phyloP scores from a whole-genome alignment of 2,329 filamentous ascomycete species.

The Botryotinia narcissicola region DNA sequence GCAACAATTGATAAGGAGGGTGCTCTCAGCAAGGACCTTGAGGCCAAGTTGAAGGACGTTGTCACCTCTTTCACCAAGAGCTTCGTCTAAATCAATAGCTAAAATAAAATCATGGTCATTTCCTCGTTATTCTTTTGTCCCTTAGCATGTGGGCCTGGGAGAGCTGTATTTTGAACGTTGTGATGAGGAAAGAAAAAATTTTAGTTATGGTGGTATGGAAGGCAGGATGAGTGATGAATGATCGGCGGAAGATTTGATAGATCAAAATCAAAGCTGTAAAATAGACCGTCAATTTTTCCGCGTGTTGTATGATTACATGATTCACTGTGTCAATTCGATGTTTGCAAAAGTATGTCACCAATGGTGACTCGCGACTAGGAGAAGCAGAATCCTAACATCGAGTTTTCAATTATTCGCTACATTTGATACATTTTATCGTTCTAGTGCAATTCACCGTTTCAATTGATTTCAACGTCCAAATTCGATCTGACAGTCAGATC shows the following conservation, averaged over 20 bases:
- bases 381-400: neutral
- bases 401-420: neutral
- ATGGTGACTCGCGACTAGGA: neutral
- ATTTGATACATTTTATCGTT: neutral
- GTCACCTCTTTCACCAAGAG: slow-evolving; percentile 85
- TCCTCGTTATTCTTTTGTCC: slow-evolving; percentile 35
- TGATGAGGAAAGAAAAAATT: neutral
- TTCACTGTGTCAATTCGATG: neutral
- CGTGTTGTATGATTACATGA: slow-evolving; percentile 15
- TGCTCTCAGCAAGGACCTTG: slow-evolving; percentile 90
- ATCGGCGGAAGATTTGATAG: slow-evolving; percentile 33
- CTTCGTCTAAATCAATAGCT: slow-evolving; percentile 55
- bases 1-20: slow-evolving; percentile 93
- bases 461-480: neutral
- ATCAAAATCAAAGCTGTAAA: slow-evolving; percentile 38
- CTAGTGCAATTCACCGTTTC: neutral
- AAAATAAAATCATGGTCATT: slow-evolving; percentile 21
- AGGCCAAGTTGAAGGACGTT: slow-evolving; percentile 76
- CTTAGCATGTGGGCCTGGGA: slow-evolving; percentile 30
- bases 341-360: neutral
- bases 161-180: slow-evolving; percentile 30
- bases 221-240: slow-evolving; percentile 24
- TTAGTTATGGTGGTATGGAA: neutral
- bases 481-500: neutral
- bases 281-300: slow-evolving; percentile 37